Base-by-base conservation (phyloP, 2,329 filamentous ascomycete genomes). In the Neofusicoccum laricinum region DNA sequence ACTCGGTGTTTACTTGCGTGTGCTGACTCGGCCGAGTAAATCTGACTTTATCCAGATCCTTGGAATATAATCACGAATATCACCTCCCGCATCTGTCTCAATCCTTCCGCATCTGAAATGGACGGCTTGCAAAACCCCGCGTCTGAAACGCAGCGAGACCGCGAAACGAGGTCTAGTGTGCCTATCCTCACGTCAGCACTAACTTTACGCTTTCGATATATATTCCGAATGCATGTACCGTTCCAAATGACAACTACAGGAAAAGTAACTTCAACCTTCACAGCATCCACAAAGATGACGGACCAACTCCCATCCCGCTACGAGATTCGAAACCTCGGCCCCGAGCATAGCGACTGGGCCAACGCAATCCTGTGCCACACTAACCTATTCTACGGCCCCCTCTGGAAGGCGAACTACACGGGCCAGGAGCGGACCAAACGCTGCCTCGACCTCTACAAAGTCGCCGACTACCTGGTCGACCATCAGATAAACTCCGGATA, bases 401-500 rank as follows among this genome's bases (percentile, higher is more conserved):
- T 76, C 48, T 77, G 70, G 70, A 65, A 70, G 0, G 32, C 74
- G 1, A 64, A 67, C 2, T 59, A 68, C 19, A 41, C 72, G 25
- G 25, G 38, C 4, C 25, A 25, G 3, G 51, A 55, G 14, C 38
- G 8, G 0, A 68, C 69, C 40, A 66, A 61, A 12, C 68, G 68
- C 45, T 32, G 66, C 4, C 66, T 70, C 34, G 45, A 55, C 1
- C 34, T 67, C 1, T 64, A 66, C 4, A 30, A 57, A 4, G 58
- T 59, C 7, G 61, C 49, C 2, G 40, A 65, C 7, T 76, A 79
- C 64, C 71, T 79, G 19, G 64, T 75, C 4, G 61, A 65, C 6
- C 73, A 78, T 64, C 73, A 76, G 63, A 71, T 79, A 65, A 62
- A 70, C 38, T 75, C 72, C 1, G 74, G 73, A 2, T 61, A 76